Percentiles rank a stretch among this genome's conserved stretches.
Conservation (phyloP, 1,139 yeast genomes). For the Arxiozyma heterogenica region DNA sequence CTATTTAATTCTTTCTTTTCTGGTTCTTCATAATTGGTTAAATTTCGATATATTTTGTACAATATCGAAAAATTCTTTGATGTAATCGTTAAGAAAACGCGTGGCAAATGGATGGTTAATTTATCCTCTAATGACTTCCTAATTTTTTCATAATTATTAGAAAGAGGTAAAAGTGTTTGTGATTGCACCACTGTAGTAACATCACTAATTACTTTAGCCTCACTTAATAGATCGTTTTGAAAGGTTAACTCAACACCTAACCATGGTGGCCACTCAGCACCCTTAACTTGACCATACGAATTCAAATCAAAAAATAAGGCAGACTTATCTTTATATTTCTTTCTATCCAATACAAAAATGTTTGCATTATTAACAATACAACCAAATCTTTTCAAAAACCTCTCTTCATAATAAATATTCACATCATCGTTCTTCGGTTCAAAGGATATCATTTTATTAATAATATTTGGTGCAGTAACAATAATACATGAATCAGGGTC, state of each 20-base stretch:
- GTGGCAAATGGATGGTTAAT: slow-evolving; percentile 56
- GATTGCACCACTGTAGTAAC: slow-evolving; percentile 54
- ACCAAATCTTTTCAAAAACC: slow-evolving; percentile 67
- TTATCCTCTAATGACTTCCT: slow-evolving; percentile 36
- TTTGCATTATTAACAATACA: slow-evolving; percentile 60
- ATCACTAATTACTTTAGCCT: slow-evolving; percentile 52
- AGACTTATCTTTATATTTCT: slow-evolving; percentile 37
- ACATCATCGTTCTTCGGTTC: slow-evolving; percentile 36
- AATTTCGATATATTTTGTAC: slow-evolving; percentile 53
- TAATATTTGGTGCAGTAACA: slow-evolving; percentile 63
- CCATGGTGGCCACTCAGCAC: slow-evolving; percentile 68
- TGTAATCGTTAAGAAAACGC: slow-evolving; percentile 60
- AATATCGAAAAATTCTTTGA: slow-evolving; percentile 65
- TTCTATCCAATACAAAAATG: slow-evolving; percentile 53
- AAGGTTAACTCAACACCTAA: slow-evolving; percentile 67
- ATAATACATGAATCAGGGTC: slow-evolving; percentile 58
- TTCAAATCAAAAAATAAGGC: slow-evolving; percentile 37
- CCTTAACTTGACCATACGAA: slow-evolving; percentile 35
- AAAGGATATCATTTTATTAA: slow-evolving; percentile 52
- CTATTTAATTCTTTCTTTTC: slow-evolving; percentile 47
- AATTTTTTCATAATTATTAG: slow-evolving; percentile 22
- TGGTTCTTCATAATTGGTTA: slow-evolving; percentile 60
- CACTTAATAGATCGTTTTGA: slow-evolving; percentile 50
- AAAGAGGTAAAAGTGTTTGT: slow-evolving; percentile 34
- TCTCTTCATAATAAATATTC: slow-evolving; percentile 40